Evolutionary conservation across 2,329 filamentous ascomycete species (phyloP).

Genomic region (Pochonia chlamydosporia): DNA sequence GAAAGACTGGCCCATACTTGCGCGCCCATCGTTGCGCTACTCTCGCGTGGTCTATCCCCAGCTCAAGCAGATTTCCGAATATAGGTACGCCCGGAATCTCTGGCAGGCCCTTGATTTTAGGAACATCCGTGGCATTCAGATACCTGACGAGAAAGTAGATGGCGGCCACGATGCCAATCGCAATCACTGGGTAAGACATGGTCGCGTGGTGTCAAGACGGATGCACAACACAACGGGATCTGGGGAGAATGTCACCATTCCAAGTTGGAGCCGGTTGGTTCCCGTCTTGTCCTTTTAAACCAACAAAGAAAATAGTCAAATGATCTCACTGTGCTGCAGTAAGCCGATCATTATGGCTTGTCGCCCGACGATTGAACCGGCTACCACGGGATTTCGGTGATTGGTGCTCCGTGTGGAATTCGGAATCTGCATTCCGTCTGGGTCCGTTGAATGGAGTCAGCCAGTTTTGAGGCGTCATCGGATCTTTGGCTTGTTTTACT

Average conservation of each 20-base stretch:
- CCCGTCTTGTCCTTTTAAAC: too few species aligned
- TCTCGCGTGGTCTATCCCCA: constrained; percentile 52
- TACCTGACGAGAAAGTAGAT: constrained; percentile 20
- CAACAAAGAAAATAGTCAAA: too few species aligned
- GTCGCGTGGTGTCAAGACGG: not conserved
- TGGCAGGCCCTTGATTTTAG: constrained; percentile 56
- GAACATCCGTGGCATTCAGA: constrained; percentile 45
- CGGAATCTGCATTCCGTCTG: not conserved
- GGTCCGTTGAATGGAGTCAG: too few species aligned
- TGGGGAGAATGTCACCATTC: too few species aligned
- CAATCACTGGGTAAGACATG: constrained; percentile 15
- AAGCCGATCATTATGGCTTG: too few species aligned
- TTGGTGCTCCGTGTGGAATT: not conserved
- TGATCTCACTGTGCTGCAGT: too few species aligned
- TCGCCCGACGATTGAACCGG: not conserved
- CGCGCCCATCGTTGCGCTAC: constrained; percentile 51
- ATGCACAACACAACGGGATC: too few species aligned
- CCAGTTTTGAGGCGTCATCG: too few species aligned
- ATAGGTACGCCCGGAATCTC: constrained; percentile 57
- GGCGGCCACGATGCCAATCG: constrained; percentile 10
- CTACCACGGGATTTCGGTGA: not conserved
- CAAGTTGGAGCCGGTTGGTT: too few species aligned
- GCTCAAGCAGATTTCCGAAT: constrained; percentile 57
- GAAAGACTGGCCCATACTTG: constrained; percentile 59
- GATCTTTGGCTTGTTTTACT: too few species aligned